phyloP scores from a whole-genome alignment of 495 filamentous ascomycete species.

The Podospora tetraspora region DNA sequence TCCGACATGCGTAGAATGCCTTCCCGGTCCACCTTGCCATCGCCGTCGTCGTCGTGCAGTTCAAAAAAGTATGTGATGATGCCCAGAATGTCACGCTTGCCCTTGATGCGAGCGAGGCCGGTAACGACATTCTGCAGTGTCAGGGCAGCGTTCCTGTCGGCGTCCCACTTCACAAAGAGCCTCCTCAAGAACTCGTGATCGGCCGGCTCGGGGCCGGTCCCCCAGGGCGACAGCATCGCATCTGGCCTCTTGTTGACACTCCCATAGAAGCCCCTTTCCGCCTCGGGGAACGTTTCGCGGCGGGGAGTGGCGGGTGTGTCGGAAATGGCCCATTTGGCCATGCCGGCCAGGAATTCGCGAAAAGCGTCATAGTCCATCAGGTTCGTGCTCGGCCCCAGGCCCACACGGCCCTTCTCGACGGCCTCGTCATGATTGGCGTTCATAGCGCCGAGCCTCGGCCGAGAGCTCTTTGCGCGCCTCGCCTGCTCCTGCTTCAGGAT shows the following conservation, averaged over 20 bases:
- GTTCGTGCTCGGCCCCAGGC: conserved; percentile 78
- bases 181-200: conserved; percentile 94
- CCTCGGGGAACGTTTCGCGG: conserved; percentile 49
- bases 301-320: conserved; percentile 59
- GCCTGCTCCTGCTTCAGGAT: conserved; percentile 71
- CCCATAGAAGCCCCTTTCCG: conserved; percentile 48
- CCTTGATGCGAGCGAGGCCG: conserved; percentile 84
- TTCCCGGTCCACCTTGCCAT: conserved; percentile 93
- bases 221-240: conserved; percentile 62
- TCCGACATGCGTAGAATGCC: conserved; percentile 94
- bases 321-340: conserved; percentile 85
- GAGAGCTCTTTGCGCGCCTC: conserved; percentile 54
- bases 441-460: conserved; percentile 48
- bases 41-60: conserved; percentile 86
- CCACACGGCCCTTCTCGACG: conserved; percentile 76
- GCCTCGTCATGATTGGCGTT: conserved; percentile 36
- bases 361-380: conserved; percentile 97
- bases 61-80: conserved; percentile 97
- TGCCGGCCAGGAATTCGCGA: conserved; percentile 82
- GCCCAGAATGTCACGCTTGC: conserved; percentile 90
- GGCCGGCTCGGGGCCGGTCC: conserved; percentile 71
- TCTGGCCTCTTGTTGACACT: conserved; percentile 42
- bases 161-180: conserved; percentile 84
- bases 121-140: conserved; percentile 87
- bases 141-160: conserved; percentile 64